Percentiles rank a stretch among this genome's conserved stretches.
These are phyloP conservation scores for Saccharomycopsis sp. DNA, from an alignment of 805 yeast species.

Conservation along the genomic window DNA sequence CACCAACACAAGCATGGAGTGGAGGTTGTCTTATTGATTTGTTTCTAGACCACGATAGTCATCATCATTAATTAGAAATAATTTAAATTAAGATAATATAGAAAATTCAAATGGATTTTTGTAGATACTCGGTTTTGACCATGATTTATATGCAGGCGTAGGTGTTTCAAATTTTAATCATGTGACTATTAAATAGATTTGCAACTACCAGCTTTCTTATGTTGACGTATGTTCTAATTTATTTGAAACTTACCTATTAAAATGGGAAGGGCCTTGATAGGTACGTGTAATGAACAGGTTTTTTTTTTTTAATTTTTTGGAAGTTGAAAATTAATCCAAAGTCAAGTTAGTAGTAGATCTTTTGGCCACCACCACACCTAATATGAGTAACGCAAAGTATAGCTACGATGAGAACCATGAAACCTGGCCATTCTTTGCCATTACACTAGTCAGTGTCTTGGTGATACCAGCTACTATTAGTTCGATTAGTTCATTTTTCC, in stretches of 20 bases:
- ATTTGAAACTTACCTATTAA: not conserved
- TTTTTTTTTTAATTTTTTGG: too few species aligned
- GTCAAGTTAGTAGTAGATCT: not conserved
- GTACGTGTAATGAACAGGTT: too few species aligned
- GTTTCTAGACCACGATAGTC: conserved; percentile 55
- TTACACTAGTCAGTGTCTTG: conserved; percentile 62
- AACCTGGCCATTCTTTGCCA: conserved; percentile 87
- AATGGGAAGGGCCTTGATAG: not conserved
- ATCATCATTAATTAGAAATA: not conserved
- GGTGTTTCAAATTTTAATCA: not conserved
- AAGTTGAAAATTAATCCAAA: not conserved
- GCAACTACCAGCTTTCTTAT: not conserved
- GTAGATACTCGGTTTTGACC: not conserved
- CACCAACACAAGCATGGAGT: conserved; percentile 98
- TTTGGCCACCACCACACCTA: not conserved
- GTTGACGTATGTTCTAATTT: not conserved
- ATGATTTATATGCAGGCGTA: not conserved
- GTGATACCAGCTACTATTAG: conserved; percentile 56
- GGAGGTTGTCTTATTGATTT: conserved; percentile 78
- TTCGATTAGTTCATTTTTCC: conserved; percentile 26
- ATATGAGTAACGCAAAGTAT: conserved; percentile 50
- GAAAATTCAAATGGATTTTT: not conserved
- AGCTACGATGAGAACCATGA: conserved; percentile 84
- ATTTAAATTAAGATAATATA: not conserved
- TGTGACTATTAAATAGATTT: not conserved